Conservation (phyloP, 108 stramenopile species). For the Pseudonitzschia multistriata region DNA sequence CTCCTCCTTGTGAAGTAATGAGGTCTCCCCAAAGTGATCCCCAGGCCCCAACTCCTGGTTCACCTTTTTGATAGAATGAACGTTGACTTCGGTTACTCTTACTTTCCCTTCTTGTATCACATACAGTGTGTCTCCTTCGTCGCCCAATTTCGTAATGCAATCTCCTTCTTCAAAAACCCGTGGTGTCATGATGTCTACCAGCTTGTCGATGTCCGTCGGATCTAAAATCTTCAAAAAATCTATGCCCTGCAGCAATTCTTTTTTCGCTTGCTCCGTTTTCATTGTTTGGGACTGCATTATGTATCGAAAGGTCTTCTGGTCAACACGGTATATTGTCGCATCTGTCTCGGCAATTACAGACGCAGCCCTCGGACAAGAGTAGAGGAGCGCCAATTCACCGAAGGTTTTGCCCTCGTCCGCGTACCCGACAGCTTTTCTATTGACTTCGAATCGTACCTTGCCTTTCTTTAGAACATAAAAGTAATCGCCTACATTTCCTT, state of each 20-base stretch:
- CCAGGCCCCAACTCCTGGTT: slow-evolving; percentile 68
- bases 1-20: slow-evolving; percentile 73
- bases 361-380: slow-evolving; percentile 89
- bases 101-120: slow-evolving; percentile 80
- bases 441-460: slow-evolving; percentile 26
- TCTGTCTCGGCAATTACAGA: slow-evolving; percentile 79
- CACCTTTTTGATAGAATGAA: slow-evolving; percentile 39
- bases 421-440: slow-evolving; percentile 43
- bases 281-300: slow-evolving; percentile 76
- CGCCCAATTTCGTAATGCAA: slow-evolving; percentile 84
- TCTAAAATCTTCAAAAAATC: slow-evolving; percentile 61
- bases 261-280: slow-evolving; percentile 50
- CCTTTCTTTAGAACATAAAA: slow-evolving; percentile 79
- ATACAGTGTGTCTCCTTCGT: slow-evolving; percentile 86
- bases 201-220: slow-evolving; percentile 53
- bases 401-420: slow-evolving; percentile 63
- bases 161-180: slow-evolving; percentile 74
- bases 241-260: slow-evolving; percentile 72
- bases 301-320: slow-evolving; percentile 78
- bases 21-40: slow-evolving; percentile 88
- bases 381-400: slow-evolving; percentile 81
- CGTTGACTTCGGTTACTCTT: slow-evolving; percentile 56
- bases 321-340: slow-evolving; percentile 77
- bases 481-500: slow-evolving; percentile 81
- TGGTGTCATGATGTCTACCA: slow-evolving; percentile 69